phyloP scores from a whole-genome alignment of 1,284 basidiomycete species.

The Cutaneotrichosporon sp. region DNA sequence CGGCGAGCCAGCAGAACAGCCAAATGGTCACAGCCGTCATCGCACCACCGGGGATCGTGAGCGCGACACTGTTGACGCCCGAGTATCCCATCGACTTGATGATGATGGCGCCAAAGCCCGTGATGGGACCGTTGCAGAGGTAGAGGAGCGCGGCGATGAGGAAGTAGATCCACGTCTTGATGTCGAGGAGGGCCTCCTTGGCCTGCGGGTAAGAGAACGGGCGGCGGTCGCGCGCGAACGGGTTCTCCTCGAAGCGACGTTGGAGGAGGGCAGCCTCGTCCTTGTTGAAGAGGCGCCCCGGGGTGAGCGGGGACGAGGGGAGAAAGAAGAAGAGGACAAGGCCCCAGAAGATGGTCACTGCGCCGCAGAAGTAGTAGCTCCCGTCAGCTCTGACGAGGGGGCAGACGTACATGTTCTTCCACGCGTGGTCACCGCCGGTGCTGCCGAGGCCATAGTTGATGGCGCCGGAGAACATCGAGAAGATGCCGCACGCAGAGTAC shows the following conservation, averaged over 20 bases:
- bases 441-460: slow-evolving; percentile 58
- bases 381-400: neutral
- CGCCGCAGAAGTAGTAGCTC: slow-evolving; percentile 57
- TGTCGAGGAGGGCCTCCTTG: slow-evolving; percentile 54
- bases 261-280: slow-evolving; percentile 50
- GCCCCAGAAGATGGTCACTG: slow-evolving; percentile 56
- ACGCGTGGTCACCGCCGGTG: slow-evolving; percentile 49
- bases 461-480: slow-evolving; percentile 54
- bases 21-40: slow-evolving; percentile 56
- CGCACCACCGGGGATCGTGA: slow-evolving; percentile 55
- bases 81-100: slow-evolving; percentile 57
- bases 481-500: slow-evolving; percentile 58
- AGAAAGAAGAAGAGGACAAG: slow-evolving; percentile 53
- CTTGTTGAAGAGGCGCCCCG: slow-evolving; percentile 50
- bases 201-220: slow-evolving; percentile 52
- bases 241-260: slow-evolving; percentile 50
- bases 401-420: slow-evolving; percentile 55
- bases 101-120: slow-evolving; percentile 57
- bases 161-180: slow-evolving; percentile 57
- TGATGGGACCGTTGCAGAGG: slow-evolving; percentile 52
- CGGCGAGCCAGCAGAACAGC: slow-evolving; percentile 53
- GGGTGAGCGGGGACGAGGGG: slow-evolving; percentile 54
- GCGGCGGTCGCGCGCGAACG: slow-evolving; percentile 38
- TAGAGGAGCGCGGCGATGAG: slow-evolving; percentile 52
- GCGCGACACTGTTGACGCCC: slow-evolving; percentile 54